A percentile compares a stretch with the other conserved stretches of the same genome.
phyloP scores from a whole-genome alignment of 2,329 filamentous ascomycete species.

The Pestalotiopsis sp. region DNA sequence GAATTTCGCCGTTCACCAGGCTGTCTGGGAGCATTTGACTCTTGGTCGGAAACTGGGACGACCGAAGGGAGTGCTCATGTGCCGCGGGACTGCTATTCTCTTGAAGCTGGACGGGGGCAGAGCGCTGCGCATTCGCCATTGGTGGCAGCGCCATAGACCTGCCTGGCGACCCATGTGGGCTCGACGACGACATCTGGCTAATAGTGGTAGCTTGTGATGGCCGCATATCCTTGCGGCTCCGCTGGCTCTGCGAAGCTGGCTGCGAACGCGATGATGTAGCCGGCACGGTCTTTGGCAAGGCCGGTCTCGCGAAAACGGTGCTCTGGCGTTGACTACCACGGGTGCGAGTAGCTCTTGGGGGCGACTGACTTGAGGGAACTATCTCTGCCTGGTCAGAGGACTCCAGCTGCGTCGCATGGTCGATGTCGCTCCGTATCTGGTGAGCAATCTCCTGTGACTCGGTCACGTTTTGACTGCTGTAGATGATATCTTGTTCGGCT shows the following conservation, averaged over 20 bases:
- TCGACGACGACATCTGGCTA: slow-evolving; percentile 35
- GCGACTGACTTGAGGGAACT: slow-evolving; percentile 34
- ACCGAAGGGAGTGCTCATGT: slow-evolving; percentile 30
- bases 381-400: slow-evolving; percentile 28
- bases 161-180: slow-evolving; percentile 27
- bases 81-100: slow-evolving; percentile 22
- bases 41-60: slow-evolving; percentile 52
- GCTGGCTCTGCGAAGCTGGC: slow-evolving; percentile 19
- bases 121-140: slow-evolving; percentile 20
- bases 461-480: slow-evolving; percentile 29
- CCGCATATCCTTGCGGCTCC: slow-evolving; percentile 25
- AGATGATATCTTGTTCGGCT: slow-evolving; percentile 19
- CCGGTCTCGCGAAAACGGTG: slow-evolving; percentile 11
- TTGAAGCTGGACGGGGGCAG: slow-evolving; percentile 5
- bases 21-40: slow-evolving; percentile 58
- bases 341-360: slow-evolving; percentile 17
- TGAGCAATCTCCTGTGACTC: slow-evolving; percentile 55
- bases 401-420: slow-evolving; percentile 39
- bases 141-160: slow-evolving; percentile 26
- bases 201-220: slow-evolving; percentile 48
- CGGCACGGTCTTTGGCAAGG: slow-evolving; percentile 10
- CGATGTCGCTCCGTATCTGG: slow-evolving; percentile 51
- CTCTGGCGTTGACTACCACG: slow-evolving; percentile 4
- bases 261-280: slow-evolving; percentile 10
- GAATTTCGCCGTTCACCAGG: slow-evolving; percentile 40